Conservation (phyloP, 768 basidiomycete species). For the Sarcodon sp. region DNA sequence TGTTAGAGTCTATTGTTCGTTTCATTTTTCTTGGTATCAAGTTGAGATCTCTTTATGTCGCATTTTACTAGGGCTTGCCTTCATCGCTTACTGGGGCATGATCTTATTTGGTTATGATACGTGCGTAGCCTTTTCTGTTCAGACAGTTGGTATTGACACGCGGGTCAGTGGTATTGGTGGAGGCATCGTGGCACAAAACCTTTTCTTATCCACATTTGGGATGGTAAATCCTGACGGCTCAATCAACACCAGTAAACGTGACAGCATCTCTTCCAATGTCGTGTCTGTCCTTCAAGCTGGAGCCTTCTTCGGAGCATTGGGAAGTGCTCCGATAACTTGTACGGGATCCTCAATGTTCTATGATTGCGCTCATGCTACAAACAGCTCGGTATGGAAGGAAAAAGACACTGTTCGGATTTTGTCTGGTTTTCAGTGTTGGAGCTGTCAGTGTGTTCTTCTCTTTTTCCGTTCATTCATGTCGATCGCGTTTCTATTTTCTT, state of each 20-base stretch:
- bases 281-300: constrained; percentile 83
- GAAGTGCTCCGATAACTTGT: constrained; percentile 62
- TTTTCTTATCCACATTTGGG: constrained; percentile 54
- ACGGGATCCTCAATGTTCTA: neutral
- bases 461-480: neutral
- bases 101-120: constrained; percentile 77
- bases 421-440: constrained; percentile 53
- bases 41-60: neutral
- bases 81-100: constrained; percentile 68
- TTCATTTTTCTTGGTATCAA: neutral
- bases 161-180: constrained; percentile 43
- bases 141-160: constrained; percentile 12
- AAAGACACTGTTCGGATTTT: constrained; percentile 47
- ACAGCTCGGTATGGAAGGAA: constrained; percentile 49
- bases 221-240: constrained; percentile 32
- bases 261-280: constrained; percentile 65
- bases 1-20: constrained; percentile 9
- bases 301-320: constrained; percentile 79
- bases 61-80: constrained; percentile 50
- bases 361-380: neutral
- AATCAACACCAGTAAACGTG: constrained; percentile 22
- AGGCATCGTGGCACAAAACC: constrained; percentile 51
- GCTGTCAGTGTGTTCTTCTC: constrained; percentile 32
- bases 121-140: constrained; percentile 20
- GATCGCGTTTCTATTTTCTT: neutral